Evolutionary conservation across 2,329 filamentous ascomycete species (phyloP), one percentile per base, ranked within the genome.

Genomic region (Pyrenophora graminea): DNA sequence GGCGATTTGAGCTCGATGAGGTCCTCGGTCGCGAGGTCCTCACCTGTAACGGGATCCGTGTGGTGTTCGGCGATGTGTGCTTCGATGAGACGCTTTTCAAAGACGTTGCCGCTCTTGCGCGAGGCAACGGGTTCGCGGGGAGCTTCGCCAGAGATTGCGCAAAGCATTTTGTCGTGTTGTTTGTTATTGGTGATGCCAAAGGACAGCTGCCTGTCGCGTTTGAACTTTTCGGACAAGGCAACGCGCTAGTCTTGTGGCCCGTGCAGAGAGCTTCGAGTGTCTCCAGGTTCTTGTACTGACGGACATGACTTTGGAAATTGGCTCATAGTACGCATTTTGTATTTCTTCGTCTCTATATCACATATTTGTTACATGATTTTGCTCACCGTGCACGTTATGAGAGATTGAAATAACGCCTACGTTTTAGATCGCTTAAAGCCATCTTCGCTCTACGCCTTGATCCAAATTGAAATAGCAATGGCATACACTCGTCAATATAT

Each of bases 81-180:
- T 74, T 97, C 91, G 68, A 99, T 93, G 58, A 99, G 82, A 43
- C 93, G 88, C 78, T 91, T 96, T 77, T 99, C 94, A 75, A 95
- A 99, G 43, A 97, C 85, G 72, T 89, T 87, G 66, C 93, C 92
- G 70, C 91, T 95, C 79, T 97, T 96, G 76, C 89, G 88, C 70
- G 94, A 99, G 69, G 91, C 90, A 63, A 97, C 93, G 48, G 94
- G 92, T 77, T 91, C 88, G 79, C 96, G 89, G 61, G 94, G 93
- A 78, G 91, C 87, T 83, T 97, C 93, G 78, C 94, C 94, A 57
- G 94, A 99, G 76, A 99, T 93, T 96, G 69, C 69, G 63, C 69
- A 72, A 37, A 71, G 67, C 69, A 71, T 71, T 32, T 34, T 44
- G 39, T 32, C 27, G 45, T 53, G 48, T 47, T 51, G 45, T 30